These are phyloP conservation scores for Naegleria lovaniensis DNA, from an alignment of 208 protist genomes.

Conservation along the genomic window DNA sequence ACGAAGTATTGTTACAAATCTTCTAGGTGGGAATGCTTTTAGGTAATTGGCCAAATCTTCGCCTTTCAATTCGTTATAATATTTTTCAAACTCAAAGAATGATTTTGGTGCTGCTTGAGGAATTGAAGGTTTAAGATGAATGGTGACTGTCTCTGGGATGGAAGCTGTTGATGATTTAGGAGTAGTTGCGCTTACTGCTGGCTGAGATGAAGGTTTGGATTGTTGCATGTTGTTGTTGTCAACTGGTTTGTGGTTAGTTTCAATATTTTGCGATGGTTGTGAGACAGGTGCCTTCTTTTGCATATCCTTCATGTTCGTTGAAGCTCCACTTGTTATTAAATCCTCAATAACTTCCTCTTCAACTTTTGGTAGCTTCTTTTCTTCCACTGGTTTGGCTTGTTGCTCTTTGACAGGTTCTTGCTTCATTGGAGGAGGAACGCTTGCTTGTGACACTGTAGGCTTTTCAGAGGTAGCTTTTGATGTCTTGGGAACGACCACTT, in stretches of 20 bases:
- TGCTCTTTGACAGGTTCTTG: background rate
- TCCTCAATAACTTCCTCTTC: background rate
- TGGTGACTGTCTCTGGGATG: background rate
- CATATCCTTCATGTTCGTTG: background rate
- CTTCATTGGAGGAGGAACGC: background rate
- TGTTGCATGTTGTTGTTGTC: background rate
- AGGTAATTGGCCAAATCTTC: background rate
- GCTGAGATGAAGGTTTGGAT: background rate
- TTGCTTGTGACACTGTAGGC: background rate
- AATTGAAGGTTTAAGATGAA: background rate
- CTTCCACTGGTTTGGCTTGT: background rate
- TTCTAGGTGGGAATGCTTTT: background rate
- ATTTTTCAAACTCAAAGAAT: slow-evolving; percentile 17
- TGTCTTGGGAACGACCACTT: background rate
- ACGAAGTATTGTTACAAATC: background rate
- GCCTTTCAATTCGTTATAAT: background rate
- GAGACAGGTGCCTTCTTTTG: background rate
- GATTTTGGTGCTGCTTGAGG: background rate
- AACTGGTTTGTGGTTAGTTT: background rate
- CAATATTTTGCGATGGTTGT: background rate
- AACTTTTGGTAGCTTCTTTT: background rate
- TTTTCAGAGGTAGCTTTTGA: background rate
- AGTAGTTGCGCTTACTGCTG: background rate
- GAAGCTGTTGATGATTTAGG: background rate
- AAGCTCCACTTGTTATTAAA: background rate